Percentiles rank a stretch among this genome's conserved stretches.
Conservation (phyloP, 352 stramenopile species). For the Phytophthora syringae region DNA sequence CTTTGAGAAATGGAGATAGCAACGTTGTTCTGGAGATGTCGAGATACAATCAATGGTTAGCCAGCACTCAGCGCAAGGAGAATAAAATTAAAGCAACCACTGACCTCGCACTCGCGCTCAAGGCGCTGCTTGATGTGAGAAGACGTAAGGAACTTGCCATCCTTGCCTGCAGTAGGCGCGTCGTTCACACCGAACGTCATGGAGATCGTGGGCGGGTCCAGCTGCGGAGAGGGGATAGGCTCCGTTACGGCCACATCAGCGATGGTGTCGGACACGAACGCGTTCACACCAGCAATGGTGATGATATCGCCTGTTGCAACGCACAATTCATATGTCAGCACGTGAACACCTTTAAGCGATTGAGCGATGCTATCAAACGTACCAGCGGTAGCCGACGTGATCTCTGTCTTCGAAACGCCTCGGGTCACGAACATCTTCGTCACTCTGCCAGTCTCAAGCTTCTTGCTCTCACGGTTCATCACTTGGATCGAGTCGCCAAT, state of each 20-base stretch:
- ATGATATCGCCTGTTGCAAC: slow-evolving; percentile 94
- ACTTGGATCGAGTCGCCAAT: slow-evolving; percentile 91
- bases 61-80: not conserved
- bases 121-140: slow-evolving; percentile 95
- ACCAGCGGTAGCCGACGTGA: slow-evolving; percentile 87
- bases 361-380: not conserved
- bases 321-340: slow-evolving; percentile 2
- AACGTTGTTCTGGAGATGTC: slow-evolving; percentile 94
- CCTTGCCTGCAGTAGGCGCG: slow-evolving; percentile 94
- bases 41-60: slow-evolving; percentile 11
- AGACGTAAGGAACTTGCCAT: slow-evolving; percentile 98
- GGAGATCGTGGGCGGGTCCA: slow-evolving; percentile 97
- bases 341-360: not conserved
- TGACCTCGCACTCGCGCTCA: slow-evolving; percentile 92
- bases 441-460: slow-evolving; percentile 78
- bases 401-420: slow-evolving; percentile 85
- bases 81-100: not conserved
- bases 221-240: slow-evolving; percentile 93
- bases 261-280: slow-evolving; percentile 91
- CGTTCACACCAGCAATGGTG: slow-evolving; percentile 95
- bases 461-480: slow-evolving; percentile 87
- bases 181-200: slow-evolving; percentile 99
- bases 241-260: slow-evolving; percentile 70
- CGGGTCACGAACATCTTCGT: slow-evolving; percentile 91
- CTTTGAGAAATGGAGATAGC: slow-evolving; percentile 93